These are phyloP conservation scores for Carex scoparia DNA, from an alignment of 176 grass and related monocot genomes.

Conservation along the genomic window DNA sequence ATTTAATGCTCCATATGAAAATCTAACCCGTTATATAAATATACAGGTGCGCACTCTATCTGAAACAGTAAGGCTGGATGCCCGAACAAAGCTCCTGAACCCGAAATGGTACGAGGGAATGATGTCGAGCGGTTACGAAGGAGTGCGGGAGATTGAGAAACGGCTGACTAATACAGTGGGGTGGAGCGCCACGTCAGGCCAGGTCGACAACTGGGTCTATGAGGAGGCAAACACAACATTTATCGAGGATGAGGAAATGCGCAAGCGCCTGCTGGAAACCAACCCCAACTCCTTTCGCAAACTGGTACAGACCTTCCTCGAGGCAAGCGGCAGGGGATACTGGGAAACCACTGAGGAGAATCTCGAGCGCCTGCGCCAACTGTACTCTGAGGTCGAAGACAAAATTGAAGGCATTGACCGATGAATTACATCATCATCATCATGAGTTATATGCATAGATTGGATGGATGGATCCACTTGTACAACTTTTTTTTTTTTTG, in stretches of 20 bases:
- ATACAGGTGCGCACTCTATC: constrained; percentile 63
- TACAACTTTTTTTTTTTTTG: constrained; percentile 15
- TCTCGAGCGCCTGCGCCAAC: constrained; percentile 65
- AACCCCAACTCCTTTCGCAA: constrained; percentile 98
- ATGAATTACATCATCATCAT: constrained; percentile 25
- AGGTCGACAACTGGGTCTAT: constrained; percentile 99
- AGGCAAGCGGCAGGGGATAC: constrained; percentile 91
- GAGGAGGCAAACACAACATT: constrained; percentile 94
- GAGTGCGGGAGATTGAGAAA: constrained; percentile 93
- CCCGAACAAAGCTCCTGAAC: constrained; percentile 93
- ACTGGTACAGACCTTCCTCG: constrained; percentile 91
- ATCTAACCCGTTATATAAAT: not conserved
- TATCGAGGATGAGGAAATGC: constrained; percentile 88
- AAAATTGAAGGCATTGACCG: constrained; percentile 97
- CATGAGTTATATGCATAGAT: not conserved
- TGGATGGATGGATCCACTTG: not conserved
- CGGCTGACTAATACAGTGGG: constrained; percentile 93
- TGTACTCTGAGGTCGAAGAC: constrained; percentile 97
- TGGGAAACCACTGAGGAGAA: constrained; percentile 99
- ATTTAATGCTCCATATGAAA: not conserved
- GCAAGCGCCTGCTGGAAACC: constrained; percentile 78
- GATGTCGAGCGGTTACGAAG: constrained; percentile 94
- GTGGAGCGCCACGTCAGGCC: constrained; percentile 94
- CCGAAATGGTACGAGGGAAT: constrained; percentile 99
- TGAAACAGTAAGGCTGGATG: constrained; percentile 85